Base-by-base conservation (phyloP, 495 filamentous ascomycete species). In the Xylaria nigripes region DNA sequence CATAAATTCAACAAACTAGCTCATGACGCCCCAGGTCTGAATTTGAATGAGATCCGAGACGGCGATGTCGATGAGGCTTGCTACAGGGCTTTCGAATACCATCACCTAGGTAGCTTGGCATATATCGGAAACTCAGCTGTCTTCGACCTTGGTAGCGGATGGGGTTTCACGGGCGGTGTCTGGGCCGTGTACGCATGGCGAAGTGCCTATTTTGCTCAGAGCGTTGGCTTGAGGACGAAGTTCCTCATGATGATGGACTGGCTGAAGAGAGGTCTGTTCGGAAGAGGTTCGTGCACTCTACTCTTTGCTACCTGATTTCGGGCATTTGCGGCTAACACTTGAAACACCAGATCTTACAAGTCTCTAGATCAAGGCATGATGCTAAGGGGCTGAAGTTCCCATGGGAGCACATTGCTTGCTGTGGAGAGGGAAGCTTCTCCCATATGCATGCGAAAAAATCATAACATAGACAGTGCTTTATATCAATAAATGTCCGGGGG, bases 171-270 rank as follows among this genome's bases (percentile, higher is more conserved):
- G 0, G 94, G 94, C 23, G 94, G 94, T 2, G 66, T 99, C 51
- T 74, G 96, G 76, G 93, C 89, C 10, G 90, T 97, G 61, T 99
- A 99, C 70, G 80, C 95, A 49, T 99, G 94, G 94, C 74, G 91
- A 42, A 92, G 89, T 60, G 85, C 96, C 29, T 99, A 99, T 71
- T 97, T 99, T 71, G 90, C 94, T 18, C 88, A 99, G 78, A 95
- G 90, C 70, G 94, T 99, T 40, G 95, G 90, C 66, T 77, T 96
- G 45, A 73, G 94, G 64, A 99, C 94, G 41, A 78, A 93, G 51
- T 76, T 89, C 59, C 69, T 99, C 68, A 72, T 99, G 75, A 90
- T 90, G 0, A 97, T 99, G 94, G 94, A 99, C 72, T 99, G 94
- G 94, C 83, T 77, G 9, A 99, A 97, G 81, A 79, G 94, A 68